phyloP scores from a whole-genome alignment of 176 grass and related monocot genomes.

The Triticum timopheevii region DNA sequence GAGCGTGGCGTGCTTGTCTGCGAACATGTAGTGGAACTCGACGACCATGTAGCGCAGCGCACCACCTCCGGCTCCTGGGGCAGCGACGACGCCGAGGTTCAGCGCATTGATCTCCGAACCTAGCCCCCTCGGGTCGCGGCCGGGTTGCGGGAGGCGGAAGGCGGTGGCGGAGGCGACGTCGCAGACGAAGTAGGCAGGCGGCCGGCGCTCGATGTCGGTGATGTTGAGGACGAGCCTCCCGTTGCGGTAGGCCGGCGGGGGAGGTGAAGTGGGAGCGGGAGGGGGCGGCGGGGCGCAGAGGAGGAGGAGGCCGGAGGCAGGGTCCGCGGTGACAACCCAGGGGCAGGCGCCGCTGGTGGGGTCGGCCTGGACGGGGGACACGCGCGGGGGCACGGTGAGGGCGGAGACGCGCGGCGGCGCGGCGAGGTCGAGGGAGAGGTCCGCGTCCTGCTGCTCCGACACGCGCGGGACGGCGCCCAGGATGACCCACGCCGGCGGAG shows the following conservation, averaged over 20 bases:
- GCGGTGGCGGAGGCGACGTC: background rate
- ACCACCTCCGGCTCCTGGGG: background rate
- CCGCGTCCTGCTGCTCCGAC: background rate
- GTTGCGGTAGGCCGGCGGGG: background rate
- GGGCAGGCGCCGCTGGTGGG: no score
- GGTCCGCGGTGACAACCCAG: background rate
- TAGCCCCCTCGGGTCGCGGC: background rate
- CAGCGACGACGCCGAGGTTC: background rate
- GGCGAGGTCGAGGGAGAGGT: background rate
- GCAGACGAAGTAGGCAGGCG: background rate
- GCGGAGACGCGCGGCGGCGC: background rate
- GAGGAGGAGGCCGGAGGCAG: background rate
- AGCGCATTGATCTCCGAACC: background rate
- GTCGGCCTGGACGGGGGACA: background rate
- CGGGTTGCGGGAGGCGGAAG: background rate
- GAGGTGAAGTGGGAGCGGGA: background rate
- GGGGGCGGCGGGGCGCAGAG: background rate
- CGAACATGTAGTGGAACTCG: slow-evolving; percentile 15
- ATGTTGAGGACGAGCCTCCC: background rate
- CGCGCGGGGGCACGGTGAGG: background rate
- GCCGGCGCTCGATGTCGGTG: background rate
- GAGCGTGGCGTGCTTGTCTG: background rate
- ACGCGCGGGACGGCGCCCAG: background rate
- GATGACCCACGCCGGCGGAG: background rate
- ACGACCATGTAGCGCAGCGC: background rate